Percentiles rank a stretch among this genome's conserved stretches.
These are phyloP conservation scores for Sphagnurus paluster DNA, from an alignment of 1,284 basidiomycete species.

Conservation along the genomic window DNA sequence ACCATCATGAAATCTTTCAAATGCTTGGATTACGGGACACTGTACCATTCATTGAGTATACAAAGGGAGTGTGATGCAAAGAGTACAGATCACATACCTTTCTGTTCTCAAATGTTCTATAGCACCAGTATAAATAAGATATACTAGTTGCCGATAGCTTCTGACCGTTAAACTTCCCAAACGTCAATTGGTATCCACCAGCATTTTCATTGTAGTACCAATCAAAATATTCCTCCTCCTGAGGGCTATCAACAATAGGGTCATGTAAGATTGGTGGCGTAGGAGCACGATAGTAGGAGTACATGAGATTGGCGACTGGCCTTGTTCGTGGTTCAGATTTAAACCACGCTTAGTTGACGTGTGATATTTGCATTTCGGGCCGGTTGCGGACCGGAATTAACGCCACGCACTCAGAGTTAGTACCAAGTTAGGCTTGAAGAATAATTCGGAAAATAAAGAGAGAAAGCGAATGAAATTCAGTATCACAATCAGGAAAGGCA, in stretches of 20 bases:
- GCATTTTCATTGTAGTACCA: constrained; percentile 7
- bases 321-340: too few relatives aligned
- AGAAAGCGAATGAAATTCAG: too few relatives aligned
- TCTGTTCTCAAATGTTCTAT: not conserved
- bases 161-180: constrained; percentile 4
- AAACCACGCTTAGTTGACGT: too few relatives aligned
- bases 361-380: too few relatives aligned
- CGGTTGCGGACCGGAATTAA: too few relatives aligned
- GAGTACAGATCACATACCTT: not conserved
- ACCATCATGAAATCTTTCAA: constrained; percentile 14
- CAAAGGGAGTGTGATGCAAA: too few relatives aligned
- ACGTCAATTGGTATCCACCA: constrained; percentile 5
- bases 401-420: too few relatives aligned
- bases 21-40: constrained; percentile 9
- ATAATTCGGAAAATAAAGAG: too few relatives aligned
- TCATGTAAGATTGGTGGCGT: constrained; percentile 2
- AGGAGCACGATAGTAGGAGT: not conserved
- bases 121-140: constrained; percentile 12
- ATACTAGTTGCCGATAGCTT: constrained; percentile 11
- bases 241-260: not conserved
- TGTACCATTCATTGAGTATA: too few relatives aligned
- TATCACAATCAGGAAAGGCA: too few relatives aligned
- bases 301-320: too few relatives aligned
- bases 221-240: not conserved
- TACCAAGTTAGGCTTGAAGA: too few relatives aligned